phyloP scores from a whole-genome alignment of 768 basidiomycete species.

The Cantharellus anzutake region DNA sequence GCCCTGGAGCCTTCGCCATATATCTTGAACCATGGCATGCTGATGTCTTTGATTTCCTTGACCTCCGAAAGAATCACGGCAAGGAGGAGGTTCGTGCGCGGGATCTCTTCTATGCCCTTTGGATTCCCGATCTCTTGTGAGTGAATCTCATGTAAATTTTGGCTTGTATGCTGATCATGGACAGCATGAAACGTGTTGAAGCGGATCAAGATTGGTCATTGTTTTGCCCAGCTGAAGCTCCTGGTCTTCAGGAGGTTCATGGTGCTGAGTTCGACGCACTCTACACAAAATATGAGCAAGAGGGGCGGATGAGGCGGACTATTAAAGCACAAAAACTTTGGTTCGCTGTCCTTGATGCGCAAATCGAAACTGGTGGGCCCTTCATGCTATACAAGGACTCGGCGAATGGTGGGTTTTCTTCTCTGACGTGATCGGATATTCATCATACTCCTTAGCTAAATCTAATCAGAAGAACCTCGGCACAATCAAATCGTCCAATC shows the following conservation, averaged over 20 bases:
- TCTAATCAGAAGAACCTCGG: conserved; percentile 98
- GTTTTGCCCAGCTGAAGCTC: conserved; percentile 96
- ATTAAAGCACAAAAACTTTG: conserved; percentile 94
- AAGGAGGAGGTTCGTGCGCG: conserved; percentile 95
- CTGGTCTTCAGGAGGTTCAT: conserved; percentile 72
- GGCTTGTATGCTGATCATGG: neutral
- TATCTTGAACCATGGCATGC: conserved; percentile 99
- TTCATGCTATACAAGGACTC: conserved; percentile 99
- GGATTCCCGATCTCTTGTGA: conserved; percentile 94
- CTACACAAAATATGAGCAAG: conserved; percentile 74
- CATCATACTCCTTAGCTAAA: conserved; percentile 36
- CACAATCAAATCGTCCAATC: conserved; percentile 96
- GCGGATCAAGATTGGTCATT: conserved; percentile 78
- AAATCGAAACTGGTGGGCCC: conserved; percentile 96
- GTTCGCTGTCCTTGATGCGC: conserved; percentile 92
- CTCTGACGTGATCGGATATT: neutral
- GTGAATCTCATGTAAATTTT: conserved; percentile 14
- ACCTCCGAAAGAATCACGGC: conserved; percentile 95
- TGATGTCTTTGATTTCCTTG: conserved; percentile 93
- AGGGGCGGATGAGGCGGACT: conserved; percentile 67
- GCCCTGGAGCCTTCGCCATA: conserved; percentile 94
- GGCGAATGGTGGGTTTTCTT: conserved; percentile 49
- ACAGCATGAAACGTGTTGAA: conserved; percentile 93
- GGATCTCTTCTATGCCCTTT: conserved; percentile 93
- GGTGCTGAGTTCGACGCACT: conserved; percentile 77